Base-by-base conservation (phyloP, 768 basidiomycete genomes). In the Phaeotremella skinneri region DNA sequence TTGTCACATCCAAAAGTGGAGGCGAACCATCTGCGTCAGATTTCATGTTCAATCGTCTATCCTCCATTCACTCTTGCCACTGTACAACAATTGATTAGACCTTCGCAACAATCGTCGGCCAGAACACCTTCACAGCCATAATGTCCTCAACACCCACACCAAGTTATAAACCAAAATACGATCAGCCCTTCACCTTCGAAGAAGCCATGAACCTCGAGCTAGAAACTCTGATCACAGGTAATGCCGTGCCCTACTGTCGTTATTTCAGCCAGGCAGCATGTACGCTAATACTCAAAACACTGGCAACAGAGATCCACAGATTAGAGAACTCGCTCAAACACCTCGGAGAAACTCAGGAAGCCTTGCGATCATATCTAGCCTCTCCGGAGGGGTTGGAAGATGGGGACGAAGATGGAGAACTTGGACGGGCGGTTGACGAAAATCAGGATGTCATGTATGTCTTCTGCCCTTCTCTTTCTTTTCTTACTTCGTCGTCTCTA, bases 371-470 rank as follows among this genome's bases (percentile, higher is more conserved):
- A 5, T 73, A 52, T 51, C 23, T 72, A 2, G n/a, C 48, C 11
- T 57, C 56, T 3, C 55, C 56, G 42, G 49, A 17, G 9, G 49
- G 26, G 11, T 11, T 23, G n/a, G 30, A 52, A 23, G 61, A 64
- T 1, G 52, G 41, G 17, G 61, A 60, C 48, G 26, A 42, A 16
- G 67, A 62, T 47, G 60, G 63, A 23, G 57, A 59, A 27, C 6
- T 65, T 4, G 47, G 13, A 16, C 49, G 37, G 27, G 62, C 66
- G 1, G 27, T 63, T 16, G 50, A 34, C 16, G 71, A 73, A 52
- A 73, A 73, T 57, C 62, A 68, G 37, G 52, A 53, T n/a, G 62
- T 64, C 7, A 73, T 73, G 70, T 72, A 42, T 41, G 70, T 64
- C n/a, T 59, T 9, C 29, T 30, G 30, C 11, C 49, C 20, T 17